These are phyloP conservation scores for Didymella segeticola DNA, from an alignment of 2,329 filamentous ascomycete genomes.

Conservation along the genomic window DNA sequence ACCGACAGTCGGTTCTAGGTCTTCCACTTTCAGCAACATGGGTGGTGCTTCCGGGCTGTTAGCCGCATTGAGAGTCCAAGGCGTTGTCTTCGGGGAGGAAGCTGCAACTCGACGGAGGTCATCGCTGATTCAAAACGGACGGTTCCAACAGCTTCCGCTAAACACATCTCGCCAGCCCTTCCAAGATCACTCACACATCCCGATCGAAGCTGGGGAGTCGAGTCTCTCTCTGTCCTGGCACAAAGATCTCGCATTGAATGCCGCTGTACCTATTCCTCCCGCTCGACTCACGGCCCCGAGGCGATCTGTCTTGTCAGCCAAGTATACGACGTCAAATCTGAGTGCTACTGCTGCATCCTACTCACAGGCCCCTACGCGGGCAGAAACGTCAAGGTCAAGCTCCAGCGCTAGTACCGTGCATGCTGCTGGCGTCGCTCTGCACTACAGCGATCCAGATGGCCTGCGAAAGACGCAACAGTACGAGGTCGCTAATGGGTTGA, in stretches of 20 bases:
- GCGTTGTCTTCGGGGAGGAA: constrained; percentile 33
- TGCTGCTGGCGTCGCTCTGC: constrained; percentile 19
- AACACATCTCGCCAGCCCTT: constrained; percentile 18
- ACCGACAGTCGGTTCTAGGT: neutral
- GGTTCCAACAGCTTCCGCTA: neutral
- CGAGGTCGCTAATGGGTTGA: constrained; percentile 34
- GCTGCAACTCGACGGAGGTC: constrained; percentile 15
- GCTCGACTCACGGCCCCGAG: constrained; percentile 18
- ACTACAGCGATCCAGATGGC: constrained; percentile 39
- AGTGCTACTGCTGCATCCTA: constrained; percentile 30
- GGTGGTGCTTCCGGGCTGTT: neutral
- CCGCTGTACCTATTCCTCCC: constrained; percentile 8
- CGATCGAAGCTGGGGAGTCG: constrained; percentile 36
- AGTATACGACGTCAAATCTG: constrained; percentile 17
- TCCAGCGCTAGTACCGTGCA: constrained; percentile 10
- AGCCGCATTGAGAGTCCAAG: constrained; percentile 15
- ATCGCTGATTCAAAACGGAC: neutral
- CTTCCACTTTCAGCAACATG: neutral
- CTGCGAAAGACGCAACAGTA: constrained; percentile 19
- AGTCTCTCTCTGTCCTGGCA: constrained; percentile 28
- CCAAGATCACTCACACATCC: constrained; percentile 22
- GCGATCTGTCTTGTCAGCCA: neutral
- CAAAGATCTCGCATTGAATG: constrained; percentile 37
- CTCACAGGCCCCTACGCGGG: neutral
- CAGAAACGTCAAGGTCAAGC: constrained; percentile 17